Base-by-base conservation (phyloP, 768 basidiomycete species). In the Macrolepiota fuliginosa region DNA sequence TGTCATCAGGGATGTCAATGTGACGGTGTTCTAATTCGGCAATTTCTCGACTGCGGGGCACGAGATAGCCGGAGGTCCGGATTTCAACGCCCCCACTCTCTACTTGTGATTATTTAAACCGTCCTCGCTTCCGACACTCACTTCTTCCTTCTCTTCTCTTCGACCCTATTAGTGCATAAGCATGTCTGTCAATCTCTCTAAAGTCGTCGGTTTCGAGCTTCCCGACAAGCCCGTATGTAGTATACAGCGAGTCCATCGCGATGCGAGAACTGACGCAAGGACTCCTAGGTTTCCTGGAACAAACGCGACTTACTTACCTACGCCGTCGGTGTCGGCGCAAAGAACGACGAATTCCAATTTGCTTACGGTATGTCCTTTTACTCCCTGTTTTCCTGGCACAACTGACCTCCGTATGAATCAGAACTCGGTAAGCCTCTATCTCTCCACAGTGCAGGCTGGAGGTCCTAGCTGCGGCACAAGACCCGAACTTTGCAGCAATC, bases 251-350 rank as follows among this genome's bases (percentile, higher is more conserved):
- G 29, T 32, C n/a, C n/a, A 19, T 3, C 15, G 19, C 5, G 7
- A 45, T 22, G n/a, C 42, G 0, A 4, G 29, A 32, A 37, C 52
- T 52, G 24, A 24, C 29, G 37, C 22, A 37, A 40, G 17, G 27
- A 2, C 50, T 12, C 5, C n/a, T 6, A 93, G 91, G 92, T 92
- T 25, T 73, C 83, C 0, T 95, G 93, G 93, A 92, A 90, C 70
- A 87, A 88, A 74, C 84, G 92, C 54, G 93, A 95, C 73, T 75
- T 94, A 17, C 75, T 95, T 62, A 82, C 85, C 1, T 95, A 94
- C 65, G 89, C 91, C 12, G 77, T 86, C 25, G 91, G 91, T 13
- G 87, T 95, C 39, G 94, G 93, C 13, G 91, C 91, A 15, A 92
- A 91, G 73, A 79, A 79, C 42, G 80, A 89, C 54, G 92, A 94